Evolutionary conservation across 2,329 filamentous ascomycete genomes (phyloP).

Genomic region (Amauroascus niger): DNA sequence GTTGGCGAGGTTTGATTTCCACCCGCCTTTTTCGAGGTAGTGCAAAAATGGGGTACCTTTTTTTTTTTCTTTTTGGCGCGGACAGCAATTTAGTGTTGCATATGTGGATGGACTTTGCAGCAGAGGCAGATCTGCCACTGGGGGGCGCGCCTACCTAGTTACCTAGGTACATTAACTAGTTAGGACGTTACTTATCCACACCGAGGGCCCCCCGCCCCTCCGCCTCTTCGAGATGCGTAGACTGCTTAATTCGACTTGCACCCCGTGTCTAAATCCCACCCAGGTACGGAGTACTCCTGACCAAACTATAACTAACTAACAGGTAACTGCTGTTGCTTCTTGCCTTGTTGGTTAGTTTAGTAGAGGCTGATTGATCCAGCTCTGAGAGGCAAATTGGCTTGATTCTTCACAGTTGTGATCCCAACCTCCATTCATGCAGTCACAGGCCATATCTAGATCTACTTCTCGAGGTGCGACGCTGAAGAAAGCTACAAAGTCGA

Average conservation of each 20-base stretch:
- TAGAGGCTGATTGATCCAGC: neutral
- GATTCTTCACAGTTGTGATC: too few relatives aligned
- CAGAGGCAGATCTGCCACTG: neutral
- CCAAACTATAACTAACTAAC: too few relatives aligned
- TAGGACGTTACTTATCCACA: neutral
- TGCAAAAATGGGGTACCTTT: too few relatives aligned
- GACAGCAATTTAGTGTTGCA: neutral
- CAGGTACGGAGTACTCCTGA: too few relatives aligned
- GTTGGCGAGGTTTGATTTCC: too few relatives aligned
- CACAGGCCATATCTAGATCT: neutral
- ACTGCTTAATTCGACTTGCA: neutral
- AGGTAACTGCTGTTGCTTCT: too few relatives aligned
- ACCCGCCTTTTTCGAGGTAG: too few relatives aligned
- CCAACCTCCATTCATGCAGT: neutral
- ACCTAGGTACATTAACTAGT: too few relatives aligned
- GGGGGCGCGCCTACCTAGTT: too few relatives aligned
- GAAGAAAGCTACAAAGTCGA: neutral
- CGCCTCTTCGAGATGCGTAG: neutral
- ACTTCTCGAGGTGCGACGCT: neutral
- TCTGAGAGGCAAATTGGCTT: neutral
- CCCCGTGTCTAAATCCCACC: neutral
- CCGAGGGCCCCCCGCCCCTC: too few relatives aligned
- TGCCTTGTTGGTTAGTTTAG: too few relatives aligned
- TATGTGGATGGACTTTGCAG: neutral
- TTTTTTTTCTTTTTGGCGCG: neutral